These are phyloP conservation scores for Macadamia tetraphylla DNA, from an alignment of 164 flowering plant genomes.

Conservation along the genomic window DNA sequence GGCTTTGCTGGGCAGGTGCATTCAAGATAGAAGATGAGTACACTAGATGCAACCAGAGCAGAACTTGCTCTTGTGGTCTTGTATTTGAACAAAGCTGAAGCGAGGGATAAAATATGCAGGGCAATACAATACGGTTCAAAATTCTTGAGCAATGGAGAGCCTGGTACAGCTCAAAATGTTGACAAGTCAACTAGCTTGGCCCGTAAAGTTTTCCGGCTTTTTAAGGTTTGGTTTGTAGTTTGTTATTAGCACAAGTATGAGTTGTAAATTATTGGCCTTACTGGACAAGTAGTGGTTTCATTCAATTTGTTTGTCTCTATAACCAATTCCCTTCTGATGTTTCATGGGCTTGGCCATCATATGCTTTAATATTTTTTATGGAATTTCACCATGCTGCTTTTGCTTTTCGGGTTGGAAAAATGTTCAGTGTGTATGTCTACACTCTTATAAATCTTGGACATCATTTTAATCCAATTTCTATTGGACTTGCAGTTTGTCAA, in stretches of 20 bases:
- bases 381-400: not conserved
- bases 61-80: slow-evolving; percentile 84
- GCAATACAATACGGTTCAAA: slow-evolving; percentile 98
- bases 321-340: not conserved
- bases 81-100: slow-evolving; percentile 67
- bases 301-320: not conserved
- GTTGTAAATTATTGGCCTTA: not conserved
- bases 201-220: slow-evolving; percentile 93
- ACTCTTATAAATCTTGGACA: not conserved
- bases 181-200: slow-evolving; percentile 1
- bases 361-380: not conserved
- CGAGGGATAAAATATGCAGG: slow-evolving; percentile 98
- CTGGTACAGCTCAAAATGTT: slow-evolving; percentile 62
- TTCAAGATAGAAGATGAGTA: slow-evolving; percentile 46
- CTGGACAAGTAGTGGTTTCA: not conserved
- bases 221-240: slow-evolving; percentile 54
- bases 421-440: not conserved
- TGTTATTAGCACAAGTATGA: not conserved
- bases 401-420: not conserved
- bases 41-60: slow-evolving; percentile 78
- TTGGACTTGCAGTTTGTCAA: slow-evolving; percentile 80
- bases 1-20: slow-evolving; percentile 11
- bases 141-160: slow-evolving; percentile 85
- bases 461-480: not conserved
- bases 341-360: not conserved